phyloP scores from a whole-genome alignment of 2,329 filamentous ascomycete species.

The Corniculantispora saksenae region DNA sequence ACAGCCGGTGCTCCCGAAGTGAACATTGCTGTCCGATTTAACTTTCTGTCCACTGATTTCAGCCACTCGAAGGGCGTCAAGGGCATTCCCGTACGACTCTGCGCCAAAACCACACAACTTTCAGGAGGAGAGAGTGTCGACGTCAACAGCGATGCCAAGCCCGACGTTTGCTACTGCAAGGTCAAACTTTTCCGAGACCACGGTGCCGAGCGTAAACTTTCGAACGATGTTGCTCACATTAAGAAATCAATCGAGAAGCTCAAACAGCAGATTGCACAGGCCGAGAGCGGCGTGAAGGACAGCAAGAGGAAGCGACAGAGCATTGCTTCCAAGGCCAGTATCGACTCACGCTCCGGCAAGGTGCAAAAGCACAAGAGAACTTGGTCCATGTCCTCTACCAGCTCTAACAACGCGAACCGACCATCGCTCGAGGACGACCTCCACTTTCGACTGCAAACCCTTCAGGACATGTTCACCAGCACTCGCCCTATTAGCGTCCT shows the following conservation, averaged over 20 bases:
- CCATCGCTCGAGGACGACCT: constrained; percentile 71
- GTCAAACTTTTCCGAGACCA: constrained; percentile 97
- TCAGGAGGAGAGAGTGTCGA: constrained; percentile 47
- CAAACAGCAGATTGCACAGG: constrained; percentile 87
- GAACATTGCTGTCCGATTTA: constrained; percentile 89
- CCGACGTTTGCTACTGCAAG: constrained; percentile 91
- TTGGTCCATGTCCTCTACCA: constrained; percentile 88
- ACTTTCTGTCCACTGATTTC: constrained; percentile 97
- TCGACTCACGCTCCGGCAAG: constrained; percentile 71
- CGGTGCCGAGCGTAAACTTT: constrained; percentile 89
- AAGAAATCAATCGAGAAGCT: constrained; percentile 97
- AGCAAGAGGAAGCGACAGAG: constrained; percentile 63
- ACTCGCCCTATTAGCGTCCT: constrained; percentile 77
- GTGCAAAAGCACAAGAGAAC: constrained; percentile 87
- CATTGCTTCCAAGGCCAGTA: constrained; percentile 47
- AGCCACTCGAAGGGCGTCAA: constrained; percentile 99
- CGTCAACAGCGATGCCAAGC: constrained; percentile 43
- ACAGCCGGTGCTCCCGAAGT: constrained; percentile 71
- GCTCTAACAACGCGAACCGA: constrained; percentile 56
- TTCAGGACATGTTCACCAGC: constrained; percentile 88
- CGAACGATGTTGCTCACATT: constrained; percentile 91
- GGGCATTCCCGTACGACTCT: constrained; percentile 90
- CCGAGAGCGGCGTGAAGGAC: constrained; percentile 67
- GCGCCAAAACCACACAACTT: constrained; percentile 80
- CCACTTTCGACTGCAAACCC: constrained; percentile 72